Evolutionary conservation across 2,329 filamentous ascomycete genomes (phyloP), one percentile per base, ranked within the genome.

Genomic region (Monilinia fructicola): DNA sequence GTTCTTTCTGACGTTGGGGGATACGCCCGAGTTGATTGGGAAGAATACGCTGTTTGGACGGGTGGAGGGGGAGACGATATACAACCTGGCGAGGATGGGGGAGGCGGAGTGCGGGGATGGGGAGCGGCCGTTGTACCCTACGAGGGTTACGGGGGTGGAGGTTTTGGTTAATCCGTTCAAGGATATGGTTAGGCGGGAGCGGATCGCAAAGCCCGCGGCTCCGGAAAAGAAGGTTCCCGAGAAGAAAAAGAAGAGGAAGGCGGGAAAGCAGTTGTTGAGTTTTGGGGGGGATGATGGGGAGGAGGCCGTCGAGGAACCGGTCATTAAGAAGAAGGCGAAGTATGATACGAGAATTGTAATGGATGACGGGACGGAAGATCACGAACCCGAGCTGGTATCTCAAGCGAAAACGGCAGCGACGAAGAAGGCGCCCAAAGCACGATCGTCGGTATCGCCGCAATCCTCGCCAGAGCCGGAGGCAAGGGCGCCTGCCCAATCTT

Each of bases 21-120:
- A 90, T 75, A 83, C 93, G 31, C 88, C 92, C 35, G 93, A 98
- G 81, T 78, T 99, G 74, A 92, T 90, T 72, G 90, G 90, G 62
- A 92, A 91, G 79, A 97, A 97, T 78, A 98, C 95, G 0, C 81
- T 98, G 77, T 98, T 99, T 81, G 95, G 95, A 23, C 84, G 95
- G 66, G 85, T 99, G 54, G 92, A 91, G 46, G 95, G 94, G 38
- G 92, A 98, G 71, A 97, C 94, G 21, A 95, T 99, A 65, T 99
- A 96, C 80, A 98, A 97, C 77, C 78, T 99, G 74, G 88, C 93
- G 75, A 96, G 93, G 79, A 97, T 98, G 83, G 93, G 90, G 26
- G 93, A 98, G 76, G 87, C 86, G 0, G 95, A 98, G 75, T 81
- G 96, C 23, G 89, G 92, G 63, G 89, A 92, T 65, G 89, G 88